phyloP scores from a whole-genome alignment of 2,329 filamentous ascomycete species.

The Sphaerostilbella broomeana region DNA sequence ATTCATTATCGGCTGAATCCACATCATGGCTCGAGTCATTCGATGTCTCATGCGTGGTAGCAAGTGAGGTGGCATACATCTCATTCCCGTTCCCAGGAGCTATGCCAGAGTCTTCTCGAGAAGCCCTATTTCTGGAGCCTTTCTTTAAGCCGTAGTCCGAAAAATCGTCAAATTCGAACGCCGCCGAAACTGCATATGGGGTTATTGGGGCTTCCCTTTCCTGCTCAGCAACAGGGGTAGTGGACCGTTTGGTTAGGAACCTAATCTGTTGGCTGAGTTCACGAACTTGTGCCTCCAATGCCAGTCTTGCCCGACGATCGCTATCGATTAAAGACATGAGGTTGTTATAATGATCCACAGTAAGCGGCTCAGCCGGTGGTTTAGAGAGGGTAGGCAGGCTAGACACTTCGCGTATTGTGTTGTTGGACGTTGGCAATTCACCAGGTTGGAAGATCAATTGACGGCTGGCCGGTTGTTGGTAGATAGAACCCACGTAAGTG shows the following conservation, averaged over 20 bases:
- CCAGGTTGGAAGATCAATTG: slow-evolving; percentile 1
- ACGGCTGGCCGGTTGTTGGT: slow-evolving; percentile 1
- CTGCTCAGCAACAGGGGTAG: slow-evolving; percentile 12
- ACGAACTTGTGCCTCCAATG: slow-evolving; percentile 51
- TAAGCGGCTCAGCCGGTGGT: slow-evolving; percentile 27
- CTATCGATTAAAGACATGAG: slow-evolving; percentile 48
- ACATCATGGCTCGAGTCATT: slow-evolving; percentile 18
- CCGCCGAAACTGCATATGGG: no score
- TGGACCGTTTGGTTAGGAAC: slow-evolving; percentile 33
- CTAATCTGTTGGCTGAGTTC: slow-evolving; percentile 46
- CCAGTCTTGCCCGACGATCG: slow-evolving; percentile 49
- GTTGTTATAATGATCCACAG: slow-evolving; percentile 42
- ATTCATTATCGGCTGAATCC: slow-evolving; percentile 39
- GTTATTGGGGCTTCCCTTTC: slow-evolving; percentile 27
- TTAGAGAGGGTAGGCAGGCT: slow-evolving; percentile 38
- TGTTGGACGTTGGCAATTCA: slow-evolving; percentile 36
- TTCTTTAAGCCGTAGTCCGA: slow-evolving; percentile 23
- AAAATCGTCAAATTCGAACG: slow-evolving; percentile 39
- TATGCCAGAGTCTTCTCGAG: slow-evolving; percentile 30
- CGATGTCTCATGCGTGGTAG: slow-evolving; percentile 45
- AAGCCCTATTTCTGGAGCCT: slow-evolving; percentile 5
- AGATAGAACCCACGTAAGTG: slow-evolving; percentile 32
- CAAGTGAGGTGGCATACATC: slow-evolving; percentile 42
- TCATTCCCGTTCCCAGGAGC: slow-evolving; percentile 34
- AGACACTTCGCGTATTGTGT: slow-evolving; percentile 39